phyloP scores from a whole-genome alignment of 2,329 filamentous ascomycete species.

The Cercospora beticola region DNA sequence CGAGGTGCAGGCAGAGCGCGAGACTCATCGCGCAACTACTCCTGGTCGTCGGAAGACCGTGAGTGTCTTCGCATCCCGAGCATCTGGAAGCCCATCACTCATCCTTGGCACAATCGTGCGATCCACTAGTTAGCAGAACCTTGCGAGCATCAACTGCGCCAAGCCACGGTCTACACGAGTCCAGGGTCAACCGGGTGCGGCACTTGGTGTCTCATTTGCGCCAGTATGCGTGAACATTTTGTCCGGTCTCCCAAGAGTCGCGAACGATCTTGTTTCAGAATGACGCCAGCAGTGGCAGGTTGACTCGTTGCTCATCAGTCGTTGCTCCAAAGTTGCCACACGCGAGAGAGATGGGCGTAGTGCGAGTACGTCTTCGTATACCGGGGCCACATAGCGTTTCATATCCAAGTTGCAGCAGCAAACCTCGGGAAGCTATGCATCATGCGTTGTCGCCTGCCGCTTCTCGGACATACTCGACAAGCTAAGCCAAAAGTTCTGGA shows the following conservation, averaged over 20 bases:
- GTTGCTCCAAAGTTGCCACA: background rate
- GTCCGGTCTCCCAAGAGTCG: background rate
- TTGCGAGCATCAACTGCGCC: background rate
- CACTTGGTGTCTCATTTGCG: background rate
- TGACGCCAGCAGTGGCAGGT: background rate
- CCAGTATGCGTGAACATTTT: background rate
- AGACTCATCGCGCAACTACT: background rate
- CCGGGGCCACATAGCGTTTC: background rate
- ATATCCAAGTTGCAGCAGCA: background rate
- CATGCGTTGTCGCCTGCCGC: background rate
- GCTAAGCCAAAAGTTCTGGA: background rate
- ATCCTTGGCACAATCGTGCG: background rate
- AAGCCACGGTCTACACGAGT: background rate
- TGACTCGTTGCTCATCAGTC: background rate
- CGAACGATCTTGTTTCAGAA: background rate
- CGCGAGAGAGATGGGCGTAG: background rate
- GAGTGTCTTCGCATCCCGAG: background rate
- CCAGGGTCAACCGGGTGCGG: background rate
- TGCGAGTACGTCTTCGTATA: background rate
- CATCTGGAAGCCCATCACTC: background rate
- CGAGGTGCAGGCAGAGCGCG: background rate
- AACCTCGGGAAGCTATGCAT: background rate
- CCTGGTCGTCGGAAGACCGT: background rate
- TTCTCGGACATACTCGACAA: background rate
- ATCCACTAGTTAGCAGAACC: background rate